A percentile compares a stretch with the other conserved stretches of the same genome.
phyloP scores from a whole-genome alignment of 139 green algal species.

The Chlamydomonas schloesseri region DNA sequence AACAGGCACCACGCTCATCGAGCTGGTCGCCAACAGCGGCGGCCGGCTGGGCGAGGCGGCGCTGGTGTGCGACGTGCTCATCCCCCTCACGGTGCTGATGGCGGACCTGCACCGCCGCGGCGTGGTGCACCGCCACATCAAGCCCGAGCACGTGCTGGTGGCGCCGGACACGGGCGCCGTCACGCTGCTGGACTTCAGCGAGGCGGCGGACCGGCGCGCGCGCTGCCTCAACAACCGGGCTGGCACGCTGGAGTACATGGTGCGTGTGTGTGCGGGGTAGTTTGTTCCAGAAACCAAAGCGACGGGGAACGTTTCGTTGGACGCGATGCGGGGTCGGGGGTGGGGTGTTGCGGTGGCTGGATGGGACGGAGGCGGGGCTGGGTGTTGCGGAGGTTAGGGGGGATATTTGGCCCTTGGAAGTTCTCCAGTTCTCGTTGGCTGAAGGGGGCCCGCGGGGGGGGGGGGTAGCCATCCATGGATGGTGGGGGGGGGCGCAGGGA shows the following conservation, averaged over 20 bases:
- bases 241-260: slow-evolving; percentile 62
- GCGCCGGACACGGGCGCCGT: slow-evolving; percentile 17
- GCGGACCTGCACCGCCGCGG: slow-evolving; percentile 53
- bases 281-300: too few relatives aligned
- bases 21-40: slow-evolving; percentile 56
- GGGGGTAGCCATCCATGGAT: too few relatives aligned
- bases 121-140: slow-evolving; percentile 71
- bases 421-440: too few relatives aligned
- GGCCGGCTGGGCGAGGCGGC: slow-evolving; percentile 56
- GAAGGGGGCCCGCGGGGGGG: too few relatives aligned
- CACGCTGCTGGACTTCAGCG: slow-evolving; percentile 63
- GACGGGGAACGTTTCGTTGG: too few relatives aligned
- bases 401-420: too few relatives aligned
- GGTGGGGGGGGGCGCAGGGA: too few relatives aligned
- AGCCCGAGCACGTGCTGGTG: slow-evolving; percentile 75
- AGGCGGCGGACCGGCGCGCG: slow-evolving; percentile 24
- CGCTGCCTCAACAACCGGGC: slow-evolving; percentile 58
- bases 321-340: too few relatives aligned
- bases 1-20: slow-evolving; percentile 65
- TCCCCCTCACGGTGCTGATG: slow-evolving; percentile 56
- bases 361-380: too few relatives aligned
- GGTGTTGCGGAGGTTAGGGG: too few relatives aligned
- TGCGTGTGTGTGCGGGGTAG: too few relatives aligned
- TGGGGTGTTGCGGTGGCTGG: too few relatives aligned
- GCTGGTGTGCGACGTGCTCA: slow-evolving; percentile 51